Percentiles rank a stretch among this genome's conserved stretches.
These are phyloP conservation scores for Kazachstania taianensis DNA, from an alignment of 805 yeast species.

Conservation along the genomic window DNA sequence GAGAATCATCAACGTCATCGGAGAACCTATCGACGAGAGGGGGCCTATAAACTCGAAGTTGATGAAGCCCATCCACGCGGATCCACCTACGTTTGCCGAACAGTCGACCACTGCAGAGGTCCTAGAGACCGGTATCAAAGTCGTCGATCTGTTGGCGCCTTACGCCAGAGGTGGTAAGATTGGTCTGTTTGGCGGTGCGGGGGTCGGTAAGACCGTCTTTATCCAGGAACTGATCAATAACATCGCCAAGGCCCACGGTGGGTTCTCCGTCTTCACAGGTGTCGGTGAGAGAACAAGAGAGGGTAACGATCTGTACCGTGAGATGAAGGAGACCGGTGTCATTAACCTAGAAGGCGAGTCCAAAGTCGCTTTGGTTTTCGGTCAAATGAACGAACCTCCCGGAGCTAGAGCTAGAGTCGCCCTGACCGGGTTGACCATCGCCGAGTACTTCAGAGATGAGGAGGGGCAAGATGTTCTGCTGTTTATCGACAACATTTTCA, in stretches of 20 bases:
- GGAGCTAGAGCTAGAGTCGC: conserved; percentile 99
- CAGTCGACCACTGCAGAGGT: conserved; percentile 98
- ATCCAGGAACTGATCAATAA: conserved; percentile 99
- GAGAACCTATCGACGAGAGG: conserved; percentile 99
- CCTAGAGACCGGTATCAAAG: conserved; percentile 99
- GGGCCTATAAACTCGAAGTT: conserved; percentile 92
- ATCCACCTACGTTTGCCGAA: conserved; percentile 91
- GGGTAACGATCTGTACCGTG: conserved; percentile 99
- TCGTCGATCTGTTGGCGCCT: conserved; percentile 97
- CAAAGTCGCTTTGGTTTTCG: conserved; percentile 98
- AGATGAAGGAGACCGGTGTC: conserved; percentile 99
- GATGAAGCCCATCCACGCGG: conserved; percentile 98
- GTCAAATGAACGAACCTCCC: conserved; percentile 99
- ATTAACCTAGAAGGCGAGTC: conserved; percentile 99
- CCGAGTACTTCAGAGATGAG: conserved; percentile 99
- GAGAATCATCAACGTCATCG: conserved; percentile 94
- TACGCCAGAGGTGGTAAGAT: conserved; percentile 99
- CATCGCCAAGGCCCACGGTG: conserved; percentile 99
- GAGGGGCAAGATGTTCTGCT: conserved; percentile 99
- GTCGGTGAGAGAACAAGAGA: conserved; percentile 99
- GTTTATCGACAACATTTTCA: conserved; percentile 99
- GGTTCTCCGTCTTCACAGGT: conserved; percentile 99
- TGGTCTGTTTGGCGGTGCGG: conserved; percentile 99
- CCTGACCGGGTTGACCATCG: conserved; percentile 97
- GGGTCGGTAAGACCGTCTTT: conserved; percentile 99